phyloP scores from a whole-genome alignment of 1,284 basidiomycete species.

The Coniferiporia sulphurascens region DNA sequence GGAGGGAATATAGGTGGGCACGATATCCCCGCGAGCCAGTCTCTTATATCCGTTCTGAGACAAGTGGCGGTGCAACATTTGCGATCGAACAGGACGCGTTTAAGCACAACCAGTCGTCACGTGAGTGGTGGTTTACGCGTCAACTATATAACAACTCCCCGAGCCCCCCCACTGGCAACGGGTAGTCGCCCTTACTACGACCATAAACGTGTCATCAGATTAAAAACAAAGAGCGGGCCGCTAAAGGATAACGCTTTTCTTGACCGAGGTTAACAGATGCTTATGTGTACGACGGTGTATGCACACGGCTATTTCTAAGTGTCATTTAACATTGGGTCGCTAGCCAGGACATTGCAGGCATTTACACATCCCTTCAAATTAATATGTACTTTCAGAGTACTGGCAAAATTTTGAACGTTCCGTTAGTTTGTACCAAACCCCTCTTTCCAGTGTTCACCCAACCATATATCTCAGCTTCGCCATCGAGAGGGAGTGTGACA shows the following conservation, averaged over 20 bases:
- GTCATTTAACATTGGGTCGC: too few relatives aligned
- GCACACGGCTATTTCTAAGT: too few relatives aligned
- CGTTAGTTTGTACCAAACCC: conserved; percentile 55
- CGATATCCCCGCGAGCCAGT: conserved; percentile 3
- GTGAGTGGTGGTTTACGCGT: not conserved
- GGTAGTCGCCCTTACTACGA: not conserved
- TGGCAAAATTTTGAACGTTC: conserved; percentile 45
- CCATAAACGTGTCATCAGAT: not conserved
- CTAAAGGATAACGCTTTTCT: too few relatives aligned
- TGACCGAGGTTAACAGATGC: too few relatives aligned
- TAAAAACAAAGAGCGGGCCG: not conserved
- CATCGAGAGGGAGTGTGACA: conserved; percentile 47
- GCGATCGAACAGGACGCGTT: not conserved
- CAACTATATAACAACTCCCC: not conserved
- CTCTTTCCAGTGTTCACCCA: conserved; percentile 47
- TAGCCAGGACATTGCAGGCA: not conserved
- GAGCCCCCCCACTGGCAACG: too few relatives aligned
- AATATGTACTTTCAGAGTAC: conserved; percentile 1
- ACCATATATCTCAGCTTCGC: conserved; percentile 38
- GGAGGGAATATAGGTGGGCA: conserved; percentile 35
- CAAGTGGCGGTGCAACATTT: conserved; percentile 8
- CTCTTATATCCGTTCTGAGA: not conserved
- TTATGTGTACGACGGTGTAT: too few relatives aligned
- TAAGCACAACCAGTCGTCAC: not conserved
- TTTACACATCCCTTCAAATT: not conserved